phyloP scores from a whole-genome alignment of 129 eudicot genomes.

The Deinandra increscens region DNA sequence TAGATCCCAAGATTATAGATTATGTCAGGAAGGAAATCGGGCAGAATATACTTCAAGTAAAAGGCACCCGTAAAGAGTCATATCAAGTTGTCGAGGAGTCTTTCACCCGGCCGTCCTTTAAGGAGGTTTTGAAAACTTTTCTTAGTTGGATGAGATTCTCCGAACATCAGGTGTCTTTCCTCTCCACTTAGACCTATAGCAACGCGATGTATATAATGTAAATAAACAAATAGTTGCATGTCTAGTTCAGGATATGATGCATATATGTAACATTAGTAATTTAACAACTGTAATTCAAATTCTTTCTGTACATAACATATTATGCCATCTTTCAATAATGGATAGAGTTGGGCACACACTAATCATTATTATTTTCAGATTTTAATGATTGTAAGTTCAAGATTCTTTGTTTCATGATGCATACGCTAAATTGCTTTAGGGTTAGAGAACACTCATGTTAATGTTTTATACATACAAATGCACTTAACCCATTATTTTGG shows the following conservation, averaged over 20 bases:
- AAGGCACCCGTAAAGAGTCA: slow-evolving; percentile 41
- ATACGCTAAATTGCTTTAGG: too few relatives aligned
- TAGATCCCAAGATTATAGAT: slow-evolving; percentile 60
- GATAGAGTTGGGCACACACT: too few relatives aligned
- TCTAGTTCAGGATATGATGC: background rate
- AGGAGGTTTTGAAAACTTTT: background rate
- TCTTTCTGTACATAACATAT: background rate
- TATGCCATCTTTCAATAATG: background rate
- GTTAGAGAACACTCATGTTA: too few relatives aligned
- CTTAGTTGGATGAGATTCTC: slow-evolving; percentile 4
- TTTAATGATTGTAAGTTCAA: too few relatives aligned
- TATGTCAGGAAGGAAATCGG: slow-evolving; percentile 62
- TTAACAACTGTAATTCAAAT: background rate
- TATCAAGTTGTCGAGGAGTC: background rate
- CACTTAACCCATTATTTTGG: too few relatives aligned
- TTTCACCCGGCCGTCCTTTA: background rate
- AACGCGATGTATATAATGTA: background rate
- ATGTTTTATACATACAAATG: too few relatives aligned
- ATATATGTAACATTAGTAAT: background rate
- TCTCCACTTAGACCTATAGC: background rate
- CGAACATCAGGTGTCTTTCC: background rate
- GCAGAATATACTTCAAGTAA: slow-evolving; percentile 66
- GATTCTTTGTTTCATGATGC: too few relatives aligned
- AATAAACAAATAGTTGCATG: background rate
- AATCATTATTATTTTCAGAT: too few relatives aligned